Base-by-base conservation (phyloP, 75 land plant genomes). In the Azolla pinnata region DNA sequence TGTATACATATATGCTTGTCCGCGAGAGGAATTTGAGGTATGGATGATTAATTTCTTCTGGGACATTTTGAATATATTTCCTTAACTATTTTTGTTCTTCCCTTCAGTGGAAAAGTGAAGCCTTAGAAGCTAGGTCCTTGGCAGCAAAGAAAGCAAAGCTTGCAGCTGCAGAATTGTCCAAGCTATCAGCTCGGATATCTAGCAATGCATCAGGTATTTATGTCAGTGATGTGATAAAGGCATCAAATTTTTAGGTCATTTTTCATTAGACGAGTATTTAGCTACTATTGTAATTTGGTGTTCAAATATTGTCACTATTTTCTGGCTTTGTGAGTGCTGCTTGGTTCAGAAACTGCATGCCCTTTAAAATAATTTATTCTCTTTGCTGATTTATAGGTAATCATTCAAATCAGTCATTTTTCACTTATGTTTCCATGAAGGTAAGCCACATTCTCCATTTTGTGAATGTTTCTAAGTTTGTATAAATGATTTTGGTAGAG, bases 111-210 rank as follows among this genome's bases (percentile, higher is more conserved):
- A 72, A 74, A 56, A 62, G 40, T 14, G 86, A 78, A 40, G 75
- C 80, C 26, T 71, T 79, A 47, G 91, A 83, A 42, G 77, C 55
- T 57, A 79, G 96, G 75, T 97, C 77, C 52, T 70, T 75, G 78
- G 96, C 98, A 55, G 84, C 81, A n/a, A 93, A 93, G 68, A 85
- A 83, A 72, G 98, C 96, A n/a, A 86, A 82, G 35, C 87, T 93
- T 67, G 90, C 96, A 62, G 84, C 98, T 5, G 90, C 96, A 40
- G 96, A 93, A 64, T 72, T 93, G 35, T 83, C 88, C 20, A 93
- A 93, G 38, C 64, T 93, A n/a, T 86, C 97, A 31, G 50, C 50
- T 20, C 10, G 50, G 19, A 47, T 47, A 16, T 47, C 50, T 3
- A 4, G 18, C 5, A 24, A 18, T 29, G n/a, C 27, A 2, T 32